Percentiles rank a stretch among this genome's conserved stretches.
These are phyloP conservation scores for Vaccinium macrocarpon DNA, from an alignment of 148 eudicot species.

Conservation along the genomic window DNA sequence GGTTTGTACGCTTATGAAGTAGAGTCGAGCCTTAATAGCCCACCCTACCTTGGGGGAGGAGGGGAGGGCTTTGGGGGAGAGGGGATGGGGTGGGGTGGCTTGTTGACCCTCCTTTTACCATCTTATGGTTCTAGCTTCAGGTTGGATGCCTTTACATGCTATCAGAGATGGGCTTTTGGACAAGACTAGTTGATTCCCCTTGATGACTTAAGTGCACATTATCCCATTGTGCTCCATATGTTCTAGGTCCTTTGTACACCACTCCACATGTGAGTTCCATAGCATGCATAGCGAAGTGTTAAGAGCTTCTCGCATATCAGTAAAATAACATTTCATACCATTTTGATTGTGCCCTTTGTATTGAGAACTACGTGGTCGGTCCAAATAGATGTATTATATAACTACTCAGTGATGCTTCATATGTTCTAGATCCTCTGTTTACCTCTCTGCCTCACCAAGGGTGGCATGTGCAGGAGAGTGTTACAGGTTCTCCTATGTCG, in stretches of 20 bases:
- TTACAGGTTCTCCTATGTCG: neutral
- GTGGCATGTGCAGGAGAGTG: neutral
- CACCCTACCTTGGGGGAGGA: too few species aligned
- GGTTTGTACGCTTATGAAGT: neutral
- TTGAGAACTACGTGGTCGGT: neutral
- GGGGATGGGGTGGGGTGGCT: too few species aligned
- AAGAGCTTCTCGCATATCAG: neutral
- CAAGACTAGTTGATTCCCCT: neutral
- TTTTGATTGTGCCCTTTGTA: neutral
- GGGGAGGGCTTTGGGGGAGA: too few species aligned
- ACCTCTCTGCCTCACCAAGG: neutral
- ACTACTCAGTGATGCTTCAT: neutral
- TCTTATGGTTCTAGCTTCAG: neutral
- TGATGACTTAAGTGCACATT: neutral
- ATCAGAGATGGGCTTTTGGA: neutral
- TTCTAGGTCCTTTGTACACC: neutral
- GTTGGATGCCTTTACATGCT: neutral
- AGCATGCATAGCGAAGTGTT: neutral
- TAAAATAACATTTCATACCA: neutral
- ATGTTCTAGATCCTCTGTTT: neutral
- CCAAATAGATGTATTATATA: neutral
- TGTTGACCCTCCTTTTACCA: neutral
- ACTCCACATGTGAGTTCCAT: neutral
- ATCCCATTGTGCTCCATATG: neutral
- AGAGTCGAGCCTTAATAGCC: neutral